Percentiles rank a stretch among this genome's conserved stretches.
Conservation (phyloP, 164 flowering plant species). For the Vitis cinerea region DNA sequence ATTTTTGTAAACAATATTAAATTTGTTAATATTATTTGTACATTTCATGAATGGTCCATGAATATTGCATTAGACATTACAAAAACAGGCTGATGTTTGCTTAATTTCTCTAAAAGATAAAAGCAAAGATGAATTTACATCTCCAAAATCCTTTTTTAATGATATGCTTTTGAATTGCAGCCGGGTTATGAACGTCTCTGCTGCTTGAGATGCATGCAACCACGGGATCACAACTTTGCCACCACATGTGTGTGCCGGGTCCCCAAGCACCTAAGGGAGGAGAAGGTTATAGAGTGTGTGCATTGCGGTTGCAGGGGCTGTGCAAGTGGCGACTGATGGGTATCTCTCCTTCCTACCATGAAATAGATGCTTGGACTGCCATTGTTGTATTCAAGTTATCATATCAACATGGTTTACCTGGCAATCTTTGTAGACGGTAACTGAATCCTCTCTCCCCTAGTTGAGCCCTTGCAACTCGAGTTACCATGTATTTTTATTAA, state of each 20-base stretch:
- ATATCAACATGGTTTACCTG: too few relatives aligned
- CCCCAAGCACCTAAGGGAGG: constrained; percentile 89
- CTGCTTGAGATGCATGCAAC: constrained; percentile 90
- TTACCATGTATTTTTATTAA: too few relatives aligned
- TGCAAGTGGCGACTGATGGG: constrained; percentile 76
- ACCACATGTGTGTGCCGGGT: constrained; percentile 95
- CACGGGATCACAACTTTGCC: constrained; percentile 86
- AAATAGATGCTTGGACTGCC: too few relatives aligned
- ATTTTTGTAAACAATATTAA: too few relatives aligned
- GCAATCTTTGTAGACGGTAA: too few relatives aligned
- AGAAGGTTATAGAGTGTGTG: constrained; percentile 87
- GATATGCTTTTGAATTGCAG: constrained; percentile 40
- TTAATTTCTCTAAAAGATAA: not conserved
- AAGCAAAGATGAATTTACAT: not conserved
- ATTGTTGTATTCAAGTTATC: too few relatives aligned
- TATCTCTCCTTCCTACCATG: not conserved
- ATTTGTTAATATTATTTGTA: too few relatives aligned
- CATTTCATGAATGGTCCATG: too few relatives aligned
- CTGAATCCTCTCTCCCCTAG: too few relatives aligned
- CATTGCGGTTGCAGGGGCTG: constrained; percentile 93
- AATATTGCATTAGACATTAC: too few relatives aligned
- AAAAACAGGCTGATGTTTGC: not conserved
- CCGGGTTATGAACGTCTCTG: constrained; percentile 95
- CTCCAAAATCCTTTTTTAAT: not conserved
- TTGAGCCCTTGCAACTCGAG: too few relatives aligned